phyloP scores from a whole-genome alignment of 768 basidiomycete genomes.

The Pleurotus giganteus region DNA sequence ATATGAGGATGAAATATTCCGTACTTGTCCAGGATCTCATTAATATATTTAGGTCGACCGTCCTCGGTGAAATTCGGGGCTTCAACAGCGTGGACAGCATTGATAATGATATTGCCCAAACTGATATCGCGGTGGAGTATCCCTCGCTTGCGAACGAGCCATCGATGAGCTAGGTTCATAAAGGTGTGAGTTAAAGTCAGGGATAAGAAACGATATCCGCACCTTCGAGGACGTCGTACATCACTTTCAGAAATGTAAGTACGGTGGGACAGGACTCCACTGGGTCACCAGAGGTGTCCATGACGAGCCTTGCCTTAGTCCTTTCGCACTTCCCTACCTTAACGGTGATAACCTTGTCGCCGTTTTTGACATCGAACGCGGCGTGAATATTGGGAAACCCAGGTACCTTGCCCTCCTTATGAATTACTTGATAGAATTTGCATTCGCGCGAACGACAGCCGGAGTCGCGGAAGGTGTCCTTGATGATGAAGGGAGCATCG shows the following conservation, averaged over 20 bases:
- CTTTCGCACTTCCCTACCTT: not conserved
- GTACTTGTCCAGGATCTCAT: not conserved
- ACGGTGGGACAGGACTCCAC: not conserved
- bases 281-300: not conserved
- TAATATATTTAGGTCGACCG: not conserved
- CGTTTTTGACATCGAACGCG: slow-evolving; percentile 6
- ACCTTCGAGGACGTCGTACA: slow-evolving; percentile 14
- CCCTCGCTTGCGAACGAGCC: not conserved
- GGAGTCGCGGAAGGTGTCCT: slow-evolving; percentile 1
- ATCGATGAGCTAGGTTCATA: not conserved
- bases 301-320: slow-evolving; percentile 4
- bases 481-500: not conserved
- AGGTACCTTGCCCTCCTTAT: not conserved
- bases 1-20: not conserved
- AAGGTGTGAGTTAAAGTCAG: not conserved
- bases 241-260: slow-evolving; percentile 9
- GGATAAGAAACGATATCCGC: not conserved
- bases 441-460: slow-evolving; percentile 5
- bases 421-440: slow-evolving; percentile 4
- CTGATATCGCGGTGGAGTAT: not conserved
- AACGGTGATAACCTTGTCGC: not conserved
- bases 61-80: not conserved
- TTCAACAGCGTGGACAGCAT: not conserved
- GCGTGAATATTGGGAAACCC: too few relatives aligned
- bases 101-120: not conserved